A percentile compares a stretch with the other conserved stretches of the same genome.
These are phyloP conservation scores for Pseudonitzschia multistriata DNA, from an alignment of 108 stramenopile genomes.

Conservation along the genomic window DNA sequence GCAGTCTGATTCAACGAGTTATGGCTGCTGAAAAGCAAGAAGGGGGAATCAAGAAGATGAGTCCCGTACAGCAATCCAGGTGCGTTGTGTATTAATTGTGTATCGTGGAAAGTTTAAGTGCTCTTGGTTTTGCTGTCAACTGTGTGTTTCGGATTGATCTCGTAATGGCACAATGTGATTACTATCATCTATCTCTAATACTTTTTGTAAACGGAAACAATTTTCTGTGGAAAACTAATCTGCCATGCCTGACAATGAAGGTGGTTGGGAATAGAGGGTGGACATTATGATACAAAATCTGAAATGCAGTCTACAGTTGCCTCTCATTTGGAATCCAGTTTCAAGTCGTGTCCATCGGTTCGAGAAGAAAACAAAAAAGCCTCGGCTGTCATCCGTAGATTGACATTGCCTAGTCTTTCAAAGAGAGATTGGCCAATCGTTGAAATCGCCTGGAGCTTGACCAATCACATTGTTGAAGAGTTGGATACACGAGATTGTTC, in stretches of 20 bases:
- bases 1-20: conserved; percentile 40
- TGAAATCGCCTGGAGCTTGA: conserved; percentile 69
- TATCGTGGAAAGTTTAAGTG: not conserved
- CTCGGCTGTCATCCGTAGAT: conserved; percentile 29
- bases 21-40: conserved; percentile 35
- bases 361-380: conserved; percentile 42
- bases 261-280: conserved; percentile 40
- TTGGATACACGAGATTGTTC: conserved; percentile 62
- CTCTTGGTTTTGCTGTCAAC: not conserved
- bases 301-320: conserved; percentile 36
- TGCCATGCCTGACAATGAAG: not conserved
- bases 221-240: not conserved
- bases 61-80: conserved; percentile 24
- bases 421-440: conserved; percentile 62
- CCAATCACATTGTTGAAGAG: conserved; percentile 59
- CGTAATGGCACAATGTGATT: too few relatives aligned
- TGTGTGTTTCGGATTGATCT: not conserved
- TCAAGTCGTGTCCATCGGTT: conserved; percentile 48
- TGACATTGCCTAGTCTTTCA: conserved; percentile 65
- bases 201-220: not conserved
- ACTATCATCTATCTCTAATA: not conserved
- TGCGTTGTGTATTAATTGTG: not conserved
- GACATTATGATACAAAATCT: conserved; percentile 24
- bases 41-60: conserved; percentile 24
- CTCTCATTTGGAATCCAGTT: conserved; percentile 46